phyloP scores from a whole-genome alignment of 192 early-diverging fungal genomes.

The Umbelopsis sp. region DNA sequence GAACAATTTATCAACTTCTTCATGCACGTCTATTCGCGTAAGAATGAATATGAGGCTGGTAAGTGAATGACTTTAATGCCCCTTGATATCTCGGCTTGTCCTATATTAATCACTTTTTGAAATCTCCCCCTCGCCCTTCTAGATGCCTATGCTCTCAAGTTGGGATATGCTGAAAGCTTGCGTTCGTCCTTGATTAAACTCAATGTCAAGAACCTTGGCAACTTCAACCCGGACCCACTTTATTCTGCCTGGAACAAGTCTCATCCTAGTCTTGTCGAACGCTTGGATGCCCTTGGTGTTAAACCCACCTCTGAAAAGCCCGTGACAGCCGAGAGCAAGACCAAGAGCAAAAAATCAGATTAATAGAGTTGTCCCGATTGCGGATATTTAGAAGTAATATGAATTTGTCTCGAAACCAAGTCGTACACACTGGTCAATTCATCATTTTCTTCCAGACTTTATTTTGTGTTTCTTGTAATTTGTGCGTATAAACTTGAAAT shows the following conservation, averaged over 20 bases:
- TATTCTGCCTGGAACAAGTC: slow-evolving; percentile 92
- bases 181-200: slow-evolving; percentile 86
- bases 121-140: not conserved
- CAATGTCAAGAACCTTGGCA: slow-evolving; percentile 86
- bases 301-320: slow-evolving; percentile 30
- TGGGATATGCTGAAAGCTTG: slow-evolving; percentile 77
- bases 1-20: slow-evolving; percentile 76
- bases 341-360: slow-evolving; percentile 1
- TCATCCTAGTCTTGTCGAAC: slow-evolving; percentile 91
- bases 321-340: not conserved
- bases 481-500: no score
- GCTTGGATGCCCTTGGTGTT: slow-evolving; percentile 65
- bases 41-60: slow-evolving; percentile 90
- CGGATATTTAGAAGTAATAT: no score
- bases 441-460: no score
- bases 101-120: not conserved
- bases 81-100: not conserved
- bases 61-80: slow-evolving; percentile 8
- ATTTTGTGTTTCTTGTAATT: no score
- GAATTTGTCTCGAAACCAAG: no score
- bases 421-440: no score
- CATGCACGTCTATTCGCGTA: slow-evolving; percentile 78
- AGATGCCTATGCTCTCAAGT: slow-evolving; percentile 84
- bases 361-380: not conserved
- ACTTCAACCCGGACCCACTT: slow-evolving; percentile 83